These are phyloP conservation scores for Rhynchospora breviuscula DNA, from an alignment of 176 grass and related monocot species.

Conservation along the genomic window DNA sequence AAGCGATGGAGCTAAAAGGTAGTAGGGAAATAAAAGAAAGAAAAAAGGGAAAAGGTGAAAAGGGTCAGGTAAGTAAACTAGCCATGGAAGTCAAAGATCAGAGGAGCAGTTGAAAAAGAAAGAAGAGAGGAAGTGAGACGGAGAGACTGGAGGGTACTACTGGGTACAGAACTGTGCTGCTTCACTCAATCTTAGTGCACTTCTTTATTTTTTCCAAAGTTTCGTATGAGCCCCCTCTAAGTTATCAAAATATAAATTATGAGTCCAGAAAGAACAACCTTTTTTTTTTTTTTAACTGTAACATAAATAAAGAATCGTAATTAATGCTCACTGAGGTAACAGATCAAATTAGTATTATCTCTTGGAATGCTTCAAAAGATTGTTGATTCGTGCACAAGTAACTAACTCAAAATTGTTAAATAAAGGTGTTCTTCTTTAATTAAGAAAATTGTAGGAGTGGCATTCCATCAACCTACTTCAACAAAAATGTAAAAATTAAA, in stretches of 20 bases:
- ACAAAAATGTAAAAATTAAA: no score
- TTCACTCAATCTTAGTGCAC: not conserved
- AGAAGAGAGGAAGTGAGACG: not conserved
- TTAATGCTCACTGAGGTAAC: not conserved
- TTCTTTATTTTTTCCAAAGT: not conserved
- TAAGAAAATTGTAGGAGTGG: no score
- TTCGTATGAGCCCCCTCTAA: not conserved
- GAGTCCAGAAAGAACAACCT: not conserved
- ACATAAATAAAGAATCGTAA: not conserved
- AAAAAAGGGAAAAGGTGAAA: not conserved
- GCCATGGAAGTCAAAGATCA: conserved; percentile 18
- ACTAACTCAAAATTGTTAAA: not conserved
- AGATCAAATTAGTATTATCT: not conserved
- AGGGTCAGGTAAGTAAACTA: not conserved
- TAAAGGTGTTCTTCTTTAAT: no score
- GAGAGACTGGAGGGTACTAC: not conserved
- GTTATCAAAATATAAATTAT: not conserved
- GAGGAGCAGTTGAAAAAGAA: conserved; percentile 10
- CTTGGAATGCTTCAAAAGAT: not conserved
- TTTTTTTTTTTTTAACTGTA: not conserved
- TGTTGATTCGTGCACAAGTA: not conserved
- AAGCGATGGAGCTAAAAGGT: not conserved
- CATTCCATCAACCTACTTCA: no score
- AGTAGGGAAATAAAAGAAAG: not conserved
- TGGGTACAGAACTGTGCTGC: not conserved